Evolutionary conservation across 768 basidiomycete genomes (phyloP), one percentile per base, ranked within the genome.

Genomic region (Phlebiopsis gigantea): DNA sequence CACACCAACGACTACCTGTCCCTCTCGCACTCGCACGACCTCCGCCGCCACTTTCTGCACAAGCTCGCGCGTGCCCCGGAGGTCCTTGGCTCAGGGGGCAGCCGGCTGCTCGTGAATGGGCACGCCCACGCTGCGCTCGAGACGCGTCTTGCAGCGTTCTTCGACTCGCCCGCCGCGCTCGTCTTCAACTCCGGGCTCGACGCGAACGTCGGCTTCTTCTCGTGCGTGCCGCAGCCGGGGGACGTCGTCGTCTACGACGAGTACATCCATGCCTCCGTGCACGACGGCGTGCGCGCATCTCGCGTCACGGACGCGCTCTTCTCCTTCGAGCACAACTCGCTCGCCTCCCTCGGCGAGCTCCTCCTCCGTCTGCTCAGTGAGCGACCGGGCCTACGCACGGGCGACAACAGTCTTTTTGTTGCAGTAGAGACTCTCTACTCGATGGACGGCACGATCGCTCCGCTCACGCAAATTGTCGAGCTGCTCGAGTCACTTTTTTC

Each of bases 1-100:
- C 87, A 79, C n/a, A 89, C 92, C 2, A 97, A 96, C 70, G 93
- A 97, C 71, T 97, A 95, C 71, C 87, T 97, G 53, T 93, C 92
- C 0, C 78, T 97, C 24, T 75, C 93, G 1, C 69, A 74, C 19
- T 90, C 85, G 2, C 63, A 76, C 1, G 59, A 62, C 19, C 77
- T 94, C 12, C 85, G 87, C 26, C 53, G 68, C 0, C 73, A 70
- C 8, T 88, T 93, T 65, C 77, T 95, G 30, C 29, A 63, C 2
- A 78, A 80, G 53, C 77, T 90, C 12, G 61, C 68, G 2, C 49
- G 55, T 0, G 73, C 79, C 0, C 81, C 78, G n/a, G 72, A 78
- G 22, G 77, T 94, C 46, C 79, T 94, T 25, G 95, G 95, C 17
- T 90, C 94, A 1, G 85, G 92, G 0, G 93, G 93, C 14, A 96